Base-by-base conservation (phyloP, 805 yeast species). In the Zygosaccharomyces gambellarensis region DNA sequence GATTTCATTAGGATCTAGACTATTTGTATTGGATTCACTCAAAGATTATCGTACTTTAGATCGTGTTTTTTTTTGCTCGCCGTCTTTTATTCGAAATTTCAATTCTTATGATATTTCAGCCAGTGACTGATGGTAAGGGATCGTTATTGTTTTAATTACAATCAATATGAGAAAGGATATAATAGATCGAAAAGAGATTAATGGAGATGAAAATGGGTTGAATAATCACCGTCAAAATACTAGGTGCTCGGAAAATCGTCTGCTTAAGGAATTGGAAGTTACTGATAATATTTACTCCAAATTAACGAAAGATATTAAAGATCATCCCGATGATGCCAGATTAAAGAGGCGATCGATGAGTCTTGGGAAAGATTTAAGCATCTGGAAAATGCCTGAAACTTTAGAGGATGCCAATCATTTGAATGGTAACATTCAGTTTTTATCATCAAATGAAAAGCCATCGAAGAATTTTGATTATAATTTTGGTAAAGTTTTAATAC, bases 241-340 rank as follows among this genome's bases (percentile, higher is more conserved):
- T 23, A 42, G 42, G 21, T 4, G n/a, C 14, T 39, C 40, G 12
- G 23, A 22, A 14, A 44, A 43, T 12, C 54, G 54, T 23, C 43
- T 62, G 19, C 46, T 62, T 38, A 49, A 53, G 45, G 55, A 51
- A 31, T 45, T 62, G 14, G 53, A 50, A n/a, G 56, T 62, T n/a
- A 53, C 57, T 17, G 66, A 62, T 39, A 59, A 60, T 43, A 45
- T 60, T 4, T 62, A 60, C 48, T 58, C 64, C n/a, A 49, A 59
- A 22, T 43, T 49, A 11, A 46, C 52, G 28, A 51, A 36, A 27
- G 45, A 36, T 12, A 49, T 46, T 19, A 25, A 39, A 23, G 48
- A 48, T 25, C 34, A 51, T 17, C 52, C 50, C 12, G 43, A 46
- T 32, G 50, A 38, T 10, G 29, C 42, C 11, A 47, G 52, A 36